These are phyloP conservation scores for Alternaria sp. DNA, from an alignment of 2,329 filamentous ascomycete species.

Conservation along the genomic window DNA sequence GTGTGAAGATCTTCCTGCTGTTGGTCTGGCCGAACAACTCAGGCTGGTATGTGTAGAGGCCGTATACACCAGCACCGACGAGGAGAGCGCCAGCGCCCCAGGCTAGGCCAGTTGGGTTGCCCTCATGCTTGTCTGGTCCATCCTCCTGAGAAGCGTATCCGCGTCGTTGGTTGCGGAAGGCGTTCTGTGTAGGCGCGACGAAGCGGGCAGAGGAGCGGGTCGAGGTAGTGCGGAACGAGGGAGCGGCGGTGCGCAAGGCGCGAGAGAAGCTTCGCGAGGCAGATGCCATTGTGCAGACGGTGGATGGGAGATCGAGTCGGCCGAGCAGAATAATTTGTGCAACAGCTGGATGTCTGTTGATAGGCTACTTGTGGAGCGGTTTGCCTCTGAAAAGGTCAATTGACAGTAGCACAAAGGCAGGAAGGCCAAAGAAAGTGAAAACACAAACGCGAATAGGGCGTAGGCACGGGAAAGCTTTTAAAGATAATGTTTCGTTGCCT, in stretches of 20 bases:
- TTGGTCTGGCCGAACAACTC: constrained; percentile 48
- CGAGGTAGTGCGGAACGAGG: constrained; percentile 63
- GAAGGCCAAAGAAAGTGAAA: constrained; percentile 8
- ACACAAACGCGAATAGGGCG: background rate
- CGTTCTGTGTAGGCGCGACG: constrained; percentile 65
- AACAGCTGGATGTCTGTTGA: background rate
- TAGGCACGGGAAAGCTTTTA: constrained; percentile 19
- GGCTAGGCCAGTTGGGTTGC: constrained; percentile 53
- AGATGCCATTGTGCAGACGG: constrained; percentile 39
- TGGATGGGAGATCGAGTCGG: background rate
- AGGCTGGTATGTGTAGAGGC: constrained; percentile 62
- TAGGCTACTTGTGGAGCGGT: constrained; percentile 1
- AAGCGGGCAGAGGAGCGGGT: constrained; percentile 63
- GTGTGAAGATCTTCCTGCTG: constrained; percentile 64
- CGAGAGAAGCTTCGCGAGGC: constrained; percentile 47
- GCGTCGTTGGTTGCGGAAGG: constrained; percentile 78
- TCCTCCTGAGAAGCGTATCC: constrained; percentile 71
- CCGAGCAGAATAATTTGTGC: background rate
- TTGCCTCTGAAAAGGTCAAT: constrained; percentile 15
- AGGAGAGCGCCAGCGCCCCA: constrained; percentile 41
- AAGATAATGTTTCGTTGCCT: constrained; percentile 8
- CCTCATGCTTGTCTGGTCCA: constrained; percentile 58
- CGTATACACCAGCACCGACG: constrained; percentile 36
- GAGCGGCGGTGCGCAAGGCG: constrained; percentile 47
- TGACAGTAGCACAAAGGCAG: constrained; percentile 4